Conservation (phyloP, 768 basidiomycete species). For the Paxillus involutus region DNA sequence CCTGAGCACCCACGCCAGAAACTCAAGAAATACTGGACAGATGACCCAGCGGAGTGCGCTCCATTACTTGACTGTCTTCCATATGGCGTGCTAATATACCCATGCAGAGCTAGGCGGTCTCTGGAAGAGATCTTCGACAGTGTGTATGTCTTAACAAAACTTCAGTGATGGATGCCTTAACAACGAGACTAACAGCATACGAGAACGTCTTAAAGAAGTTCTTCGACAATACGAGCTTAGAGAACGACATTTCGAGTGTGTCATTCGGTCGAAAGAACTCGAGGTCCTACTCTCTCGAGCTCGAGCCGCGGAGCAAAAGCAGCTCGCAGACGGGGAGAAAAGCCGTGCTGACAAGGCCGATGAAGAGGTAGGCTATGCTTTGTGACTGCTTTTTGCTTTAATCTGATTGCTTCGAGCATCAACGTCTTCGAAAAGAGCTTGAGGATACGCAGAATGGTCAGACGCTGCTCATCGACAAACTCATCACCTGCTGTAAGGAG, state of each 20-base stretch:
- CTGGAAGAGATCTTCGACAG: conserved; percentile 84
- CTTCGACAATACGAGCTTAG: conserved; percentile 87
- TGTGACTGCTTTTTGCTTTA: neutral
- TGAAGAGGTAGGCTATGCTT: conserved; percentile 61
- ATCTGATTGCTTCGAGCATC: conserved; percentile 44
- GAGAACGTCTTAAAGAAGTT: conserved; percentile 84
- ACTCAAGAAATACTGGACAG: conserved; percentile 80
- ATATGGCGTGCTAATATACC: neutral
- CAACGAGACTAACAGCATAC: conserved; percentile 50
- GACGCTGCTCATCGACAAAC: conserved; percentile 78
- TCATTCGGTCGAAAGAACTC: conserved; percentile 88
- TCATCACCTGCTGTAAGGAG: conserved; percentile 86
- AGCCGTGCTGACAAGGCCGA: conserved; percentile 63
- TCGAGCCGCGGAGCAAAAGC: conserved; percentile 84
- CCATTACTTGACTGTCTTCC: conserved; percentile 4
- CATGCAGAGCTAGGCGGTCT: conserved; percentile 63
- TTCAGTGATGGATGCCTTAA: neutral
- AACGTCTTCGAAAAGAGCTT: conserved; percentile 70
- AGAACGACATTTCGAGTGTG: conserved; percentile 90
- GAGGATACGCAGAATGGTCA: conserved; percentile 81
- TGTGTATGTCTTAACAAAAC: conserved; percentile 54
- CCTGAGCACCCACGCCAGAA: conserved; percentile 64
- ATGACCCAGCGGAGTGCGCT: conserved; percentile 71
- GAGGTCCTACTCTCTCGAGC: conserved; percentile 86
- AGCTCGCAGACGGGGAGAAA: conserved; percentile 77